Evolutionary conservation across 148 eudicot species (phyloP), one percentile per base, ranked within the genome.

Genomic region (Selenicereus undatus): DNA sequence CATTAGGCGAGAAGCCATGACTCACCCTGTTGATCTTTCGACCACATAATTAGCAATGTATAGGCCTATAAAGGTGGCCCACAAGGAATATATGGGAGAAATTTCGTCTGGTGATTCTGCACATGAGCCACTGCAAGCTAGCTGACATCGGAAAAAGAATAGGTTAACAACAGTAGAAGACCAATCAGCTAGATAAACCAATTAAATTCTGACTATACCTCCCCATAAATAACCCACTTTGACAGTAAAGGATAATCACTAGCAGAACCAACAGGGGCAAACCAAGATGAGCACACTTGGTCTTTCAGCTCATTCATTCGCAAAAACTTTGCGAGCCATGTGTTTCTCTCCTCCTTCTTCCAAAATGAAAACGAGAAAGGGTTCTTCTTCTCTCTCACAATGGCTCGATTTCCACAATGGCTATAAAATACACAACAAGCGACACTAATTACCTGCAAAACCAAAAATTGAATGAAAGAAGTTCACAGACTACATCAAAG

Each of bases 201-300:
- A 32, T 45, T 48, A 56, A 20, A 45, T 78, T 71, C 56, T 79
- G 76, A 77, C 32, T 78, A 81, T 88, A 97, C 99, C 97, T 97
- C 99, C 39, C 98, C 99, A 80, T 94, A 94, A 80, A 94, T 94
- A 74, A 97, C 97, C 99, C 99, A 97, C 89, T 97, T 94, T 62
- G 99, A 97, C 81, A 94, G 76, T 76, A 97, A 89, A 14, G 99
- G 99, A 83, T 94, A 97, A 88, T 97, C 99, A 81, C 93, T 90
- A n/a, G 98, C 99, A 69, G 98, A 97, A 48, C 99, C 99, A 84
- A 97, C 99, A 43, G 99, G 98, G 79, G 97, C 99, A 89, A 94
- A 94, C 99, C 99, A 97, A 76, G 98, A 97, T 76, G 89, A 89
- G 83, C 99, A 94, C 45, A 97, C 91, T 83, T 94, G 93, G 76